phyloP scores from a whole-genome alignment of 2,329 filamentous ascomycete genomes.

The Talaromyces sp. region DNA sequence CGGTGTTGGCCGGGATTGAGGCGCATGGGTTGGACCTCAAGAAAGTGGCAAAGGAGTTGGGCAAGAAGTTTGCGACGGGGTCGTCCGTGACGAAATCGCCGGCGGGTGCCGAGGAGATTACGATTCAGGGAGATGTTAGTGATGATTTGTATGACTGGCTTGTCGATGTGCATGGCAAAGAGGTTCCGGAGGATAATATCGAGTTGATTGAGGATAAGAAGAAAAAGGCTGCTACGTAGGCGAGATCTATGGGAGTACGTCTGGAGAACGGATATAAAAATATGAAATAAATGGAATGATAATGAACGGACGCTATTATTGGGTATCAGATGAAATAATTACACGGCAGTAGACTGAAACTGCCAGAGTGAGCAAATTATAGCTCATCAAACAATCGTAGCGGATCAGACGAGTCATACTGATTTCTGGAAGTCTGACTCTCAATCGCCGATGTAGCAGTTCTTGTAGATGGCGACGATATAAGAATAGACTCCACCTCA shows the following conservation, averaged over 20 bases:
- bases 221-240: slow-evolving; percentile 44
- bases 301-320: not conserved
- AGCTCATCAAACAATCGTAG: slow-evolving; percentile 10
- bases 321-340: not conserved
- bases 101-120: slow-evolving; percentile 87
- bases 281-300: not conserved
- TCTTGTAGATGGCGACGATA: not conserved
- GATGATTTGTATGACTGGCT: slow-evolving; percentile 92
- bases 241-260: not conserved
- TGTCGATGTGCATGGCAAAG: slow-evolving; percentile 71
- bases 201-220: slow-evolving; percentile 94
- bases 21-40: slow-evolving; percentile 88
- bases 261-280: not conserved
- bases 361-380: not conserved
- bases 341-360: not conserved
- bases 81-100: slow-evolving; percentile 85
- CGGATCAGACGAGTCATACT: not conserved
- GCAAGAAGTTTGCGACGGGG: slow-evolving; percentile 97
- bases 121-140: slow-evolving; percentile 93
- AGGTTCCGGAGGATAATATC: slow-evolving; percentile 91
- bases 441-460: not conserved
- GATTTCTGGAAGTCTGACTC: not conserved
- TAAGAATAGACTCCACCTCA: not conserved
- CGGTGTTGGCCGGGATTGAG: slow-evolving; percentile 83
- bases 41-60: slow-evolving; percentile 92